These are phyloP conservation scores for Vanrija humicola DNA, from an alignment of 1,284 basidiomycete species.

Conservation along the genomic window DNA sequence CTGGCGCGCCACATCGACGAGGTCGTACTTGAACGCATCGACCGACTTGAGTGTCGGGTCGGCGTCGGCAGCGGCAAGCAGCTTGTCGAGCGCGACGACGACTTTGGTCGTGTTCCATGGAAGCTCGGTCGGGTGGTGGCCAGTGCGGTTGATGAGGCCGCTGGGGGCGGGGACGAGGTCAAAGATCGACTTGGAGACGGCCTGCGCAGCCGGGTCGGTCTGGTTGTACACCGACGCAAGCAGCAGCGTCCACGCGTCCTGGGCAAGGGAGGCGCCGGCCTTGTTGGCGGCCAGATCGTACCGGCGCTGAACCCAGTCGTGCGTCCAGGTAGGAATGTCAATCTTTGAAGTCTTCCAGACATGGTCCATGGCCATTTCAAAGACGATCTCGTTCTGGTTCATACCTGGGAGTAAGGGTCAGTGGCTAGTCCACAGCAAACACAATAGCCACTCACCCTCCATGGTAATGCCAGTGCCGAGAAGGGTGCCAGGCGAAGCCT, in stretches of 20 bases:
- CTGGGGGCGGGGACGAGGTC: slow-evolving; percentile 45
- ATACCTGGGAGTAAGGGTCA: slow-evolving; percentile 52
- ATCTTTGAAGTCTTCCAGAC: slow-evolving; percentile 49
- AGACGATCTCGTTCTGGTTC: slow-evolving; percentile 53
- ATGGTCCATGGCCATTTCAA: slow-evolving; percentile 52
- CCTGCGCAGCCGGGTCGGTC: slow-evolving; percentile 43
- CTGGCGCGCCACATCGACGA: slow-evolving; percentile 52
- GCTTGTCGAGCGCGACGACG: slow-evolving; percentile 45
- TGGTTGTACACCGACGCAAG: slow-evolving; percentile 51
- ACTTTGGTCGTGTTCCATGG: slow-evolving; percentile 51
- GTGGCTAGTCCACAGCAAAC: slow-evolving; percentile 52
- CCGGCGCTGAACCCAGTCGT: slow-evolving; percentile 48
- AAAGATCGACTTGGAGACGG: slow-evolving; percentile 51
- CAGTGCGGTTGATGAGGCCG: slow-evolving; percentile 47
- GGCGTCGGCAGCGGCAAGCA: slow-evolving; percentile 39
- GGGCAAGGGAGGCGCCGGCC: slow-evolving; percentile 22
- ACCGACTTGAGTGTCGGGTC: slow-evolving; percentile 26
- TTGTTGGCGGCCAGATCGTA: slow-evolving; percentile 38
- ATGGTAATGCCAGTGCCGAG: slow-evolving; percentile 50
- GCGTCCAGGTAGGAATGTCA: slow-evolving; percentile 41
- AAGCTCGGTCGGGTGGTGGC: slow-evolving; percentile 45
- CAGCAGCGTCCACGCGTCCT: slow-evolving; percentile 50
- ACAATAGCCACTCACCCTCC: slow-evolving; percentile 53
- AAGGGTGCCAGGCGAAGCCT: slow-evolving; percentile 1
- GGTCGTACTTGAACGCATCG: slow-evolving; percentile 51